Evolutionary conservation across 495 filamentous ascomycete genomes (phyloP).

Genomic region (Podospora fimiseda): DNA sequence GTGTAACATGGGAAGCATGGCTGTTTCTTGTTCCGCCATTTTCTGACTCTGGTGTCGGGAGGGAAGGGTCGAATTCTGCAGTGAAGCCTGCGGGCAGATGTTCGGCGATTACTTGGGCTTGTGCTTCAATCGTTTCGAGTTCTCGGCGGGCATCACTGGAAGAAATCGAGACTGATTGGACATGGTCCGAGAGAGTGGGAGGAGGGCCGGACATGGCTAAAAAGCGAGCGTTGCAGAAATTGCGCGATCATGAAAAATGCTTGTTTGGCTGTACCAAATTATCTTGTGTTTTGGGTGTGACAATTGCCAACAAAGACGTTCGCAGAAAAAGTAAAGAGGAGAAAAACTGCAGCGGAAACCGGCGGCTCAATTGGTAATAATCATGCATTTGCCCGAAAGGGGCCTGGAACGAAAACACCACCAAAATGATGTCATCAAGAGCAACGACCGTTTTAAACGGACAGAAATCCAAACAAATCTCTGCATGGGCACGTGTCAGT

Average conservation of each 20-base stretch:
- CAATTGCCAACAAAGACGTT: too few species aligned
- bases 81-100: constrained; percentile 43
- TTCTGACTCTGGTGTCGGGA: constrained; percentile 5
- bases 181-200: not conserved
- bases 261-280: too few species aligned
- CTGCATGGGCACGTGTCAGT: not conserved
- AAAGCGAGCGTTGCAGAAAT: not conserved
- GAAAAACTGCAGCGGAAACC: not conserved
- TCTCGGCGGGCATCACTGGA: not conserved
- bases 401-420: not conserved
- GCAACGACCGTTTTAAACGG: too few species aligned
- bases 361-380: not conserved
- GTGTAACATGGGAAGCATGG: not conserved
- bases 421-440: not conserved
- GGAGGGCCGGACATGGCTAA: not conserved
- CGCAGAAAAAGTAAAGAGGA: not conserved
- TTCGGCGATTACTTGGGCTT: constrained; percentile 36
- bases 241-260: not conserved
- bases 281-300: too few species aligned
- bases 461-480: too few species aligned
- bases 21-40: constrained; percentile 17
- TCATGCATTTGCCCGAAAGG: too few species aligned
- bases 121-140: not conserved
- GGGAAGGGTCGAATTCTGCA: constrained; percentile 29
- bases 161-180: not conserved